Conservation (phyloP, 179 eudicot genomes). For the Heliamphora pulchella region DNA sequence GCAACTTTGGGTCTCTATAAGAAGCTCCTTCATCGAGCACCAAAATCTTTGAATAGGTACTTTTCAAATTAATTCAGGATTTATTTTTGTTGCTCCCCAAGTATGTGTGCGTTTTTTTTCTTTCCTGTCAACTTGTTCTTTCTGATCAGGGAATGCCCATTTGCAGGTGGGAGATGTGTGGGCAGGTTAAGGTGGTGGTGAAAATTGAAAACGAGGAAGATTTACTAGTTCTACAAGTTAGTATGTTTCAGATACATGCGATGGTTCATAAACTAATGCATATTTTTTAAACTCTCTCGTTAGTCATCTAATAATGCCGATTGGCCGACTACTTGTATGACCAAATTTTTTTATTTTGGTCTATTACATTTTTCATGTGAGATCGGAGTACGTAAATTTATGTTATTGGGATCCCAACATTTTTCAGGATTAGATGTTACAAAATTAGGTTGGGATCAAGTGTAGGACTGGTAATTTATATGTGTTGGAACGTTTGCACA, state of each 20-base stretch:
- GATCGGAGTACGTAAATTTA: background rate
- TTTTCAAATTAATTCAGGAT: slow-evolving; percentile 11
- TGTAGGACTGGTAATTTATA: no score
- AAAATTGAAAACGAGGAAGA: slow-evolving; percentile 93
- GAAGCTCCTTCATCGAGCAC: slow-evolving; percentile 78
- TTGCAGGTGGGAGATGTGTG: slow-evolving; percentile 98
- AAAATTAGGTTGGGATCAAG: no score
- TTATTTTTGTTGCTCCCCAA: slow-evolving; percentile 4
- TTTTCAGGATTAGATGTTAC: no score
- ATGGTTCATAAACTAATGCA: slow-evolving; percentile 4
- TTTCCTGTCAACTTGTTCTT: background rate
- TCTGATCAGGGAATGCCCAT: slow-evolving; percentile 11
- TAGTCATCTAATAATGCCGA: background rate
- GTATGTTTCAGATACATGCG: slow-evolving; percentile 11
- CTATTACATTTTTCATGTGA: background rate
- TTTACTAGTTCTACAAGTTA: slow-evolving; percentile 75
- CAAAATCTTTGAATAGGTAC: slow-evolving; percentile 77
- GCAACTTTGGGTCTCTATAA: slow-evolving; percentile 94
- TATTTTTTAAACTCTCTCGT: background rate
- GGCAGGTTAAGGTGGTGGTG: slow-evolving; percentile 96
- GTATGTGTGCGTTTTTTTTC: background rate
- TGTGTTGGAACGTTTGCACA: no score
- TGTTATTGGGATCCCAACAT: background rate
- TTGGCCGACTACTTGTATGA: background rate
- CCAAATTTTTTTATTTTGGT: background rate